These are phyloP conservation scores for Podila minutissima DNA, from an alignment of 192 early-diverging fungal genomes.

Conservation along the genomic window DNA sequence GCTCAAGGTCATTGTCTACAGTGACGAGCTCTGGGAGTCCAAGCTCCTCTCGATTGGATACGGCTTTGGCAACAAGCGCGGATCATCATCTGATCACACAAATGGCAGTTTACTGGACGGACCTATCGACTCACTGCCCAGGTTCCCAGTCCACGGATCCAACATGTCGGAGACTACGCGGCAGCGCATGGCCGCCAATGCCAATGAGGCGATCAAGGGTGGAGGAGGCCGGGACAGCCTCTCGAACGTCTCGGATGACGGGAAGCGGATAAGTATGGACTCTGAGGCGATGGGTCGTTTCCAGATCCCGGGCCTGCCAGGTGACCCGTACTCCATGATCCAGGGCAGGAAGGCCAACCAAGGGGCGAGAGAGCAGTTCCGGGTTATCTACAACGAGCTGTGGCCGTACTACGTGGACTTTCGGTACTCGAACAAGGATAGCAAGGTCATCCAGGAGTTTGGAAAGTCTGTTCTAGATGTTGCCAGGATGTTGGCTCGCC, in stretches of 20 bases:
- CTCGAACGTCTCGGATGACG: constrained; percentile 26
- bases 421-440: constrained; percentile 68
- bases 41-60: constrained; percentile 69
- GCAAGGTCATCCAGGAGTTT: constrained; percentile 75
- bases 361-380: constrained; percentile 70
- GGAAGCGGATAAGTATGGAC: constrained; percentile 17
- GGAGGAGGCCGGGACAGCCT: constrained; percentile 19
- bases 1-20: constrained; percentile 82
- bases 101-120: constrained; percentile 19
- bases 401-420: constrained; percentile 80
- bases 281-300: constrained; percentile 29
- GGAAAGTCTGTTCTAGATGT: constrained; percentile 68
- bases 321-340: constrained; percentile 57
- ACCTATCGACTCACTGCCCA: constrained; percentile 29
- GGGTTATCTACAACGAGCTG: constrained; percentile 66
- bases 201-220: constrained; percentile 13
- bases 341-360: constrained; percentile 58
- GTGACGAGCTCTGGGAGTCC: constrained; percentile 78
- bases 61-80: constrained; percentile 32
- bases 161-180: constrained; percentile 24
- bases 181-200: constrained; percentile 38
- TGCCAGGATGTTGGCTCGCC: constrained; percentile 64
- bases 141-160: constrained; percentile 39
- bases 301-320: constrained; percentile 57
- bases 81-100: background rate